Percentiles rank a stretch among this genome's conserved stretches.
phyloP scores from a whole-genome alignment of 768 basidiomycete genomes.

The Hypholoma sublateritium region DNA sequence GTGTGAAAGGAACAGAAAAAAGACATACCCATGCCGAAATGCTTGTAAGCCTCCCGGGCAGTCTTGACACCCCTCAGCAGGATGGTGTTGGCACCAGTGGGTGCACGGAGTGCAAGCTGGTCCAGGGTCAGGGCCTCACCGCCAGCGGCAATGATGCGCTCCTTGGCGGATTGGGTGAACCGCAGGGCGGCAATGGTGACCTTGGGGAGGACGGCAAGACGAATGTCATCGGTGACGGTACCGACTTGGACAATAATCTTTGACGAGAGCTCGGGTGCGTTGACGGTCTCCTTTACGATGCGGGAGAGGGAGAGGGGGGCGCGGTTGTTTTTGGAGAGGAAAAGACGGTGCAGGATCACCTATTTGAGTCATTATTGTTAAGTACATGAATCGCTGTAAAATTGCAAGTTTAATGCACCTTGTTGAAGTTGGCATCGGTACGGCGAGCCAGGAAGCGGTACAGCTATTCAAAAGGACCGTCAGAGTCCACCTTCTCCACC shows the following conservation, averaged over 20 bases:
- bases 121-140: slow-evolving; percentile 95
- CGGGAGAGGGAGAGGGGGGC: slow-evolving; percentile 94
- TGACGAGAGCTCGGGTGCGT: slow-evolving; percentile 61
- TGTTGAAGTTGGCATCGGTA: slow-evolving; percentile 95
- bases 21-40: slow-evolving; percentile 88
- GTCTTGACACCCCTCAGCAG: slow-evolving; percentile 91
- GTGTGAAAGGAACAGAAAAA: neutral
- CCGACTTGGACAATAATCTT: slow-evolving; percentile 91
- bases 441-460: slow-evolving; percentile 99
- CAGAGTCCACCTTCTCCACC: neutral
- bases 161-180: slow-evolving; percentile 91
- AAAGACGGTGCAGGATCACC: slow-evolving; percentile 94
- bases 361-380: slow-evolving; percentile 26
- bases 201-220: slow-evolving; percentile 83
- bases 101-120: slow-evolving; percentile 92
- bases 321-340: slow-evolving; percentile 96
- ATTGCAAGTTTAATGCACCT: slow-evolving; percentile 45
- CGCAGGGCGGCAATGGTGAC: slow-evolving; percentile 91
- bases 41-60: slow-evolving; percentile 92
- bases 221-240: slow-evolving; percentile 94
- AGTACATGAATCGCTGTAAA: neutral
- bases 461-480: slow-evolving; percentile 51
- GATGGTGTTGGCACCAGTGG: slow-evolving; percentile 94
- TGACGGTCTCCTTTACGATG: slow-evolving; percentile 80
- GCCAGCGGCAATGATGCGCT: slow-evolving; percentile 93